Evolutionary conservation across 371 early-diverging fungal genomes (phyloP), one percentile per base, ranked within the genome.

Genomic region (Mucor sp.): DNA sequence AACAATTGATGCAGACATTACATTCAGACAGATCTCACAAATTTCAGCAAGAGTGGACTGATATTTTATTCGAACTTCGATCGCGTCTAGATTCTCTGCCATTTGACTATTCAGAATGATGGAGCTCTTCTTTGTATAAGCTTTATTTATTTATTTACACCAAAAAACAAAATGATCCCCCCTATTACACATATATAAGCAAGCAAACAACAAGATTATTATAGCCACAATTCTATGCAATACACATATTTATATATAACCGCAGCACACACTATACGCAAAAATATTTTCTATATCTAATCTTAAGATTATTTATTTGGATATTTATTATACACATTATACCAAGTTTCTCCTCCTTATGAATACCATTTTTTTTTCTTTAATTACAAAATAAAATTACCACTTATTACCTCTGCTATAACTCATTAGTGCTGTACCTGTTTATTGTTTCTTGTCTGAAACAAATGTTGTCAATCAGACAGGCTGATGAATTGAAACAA

Each of bases 41-140:
- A 39, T 65, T 78, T 41, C 66, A 75, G 63, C 57, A 64, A 39
- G 63, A 75, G 33, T 73, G 74, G 74, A 69, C 68, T 41, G 66
- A 68, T 3, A 64, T 66, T 19, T 55, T 74, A 41, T 70, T 70
- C 58, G 65, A 64, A n/a, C 56, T 74, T 30, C 58, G 71, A 62
- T 60, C 71, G 7, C 63, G 60, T 25, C 56, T 74, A 55, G 68
- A 74, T 47, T 27, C 61, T 25, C 43, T 74, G 58, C 70, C 74
- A 28, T 62, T 39, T 39, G 55, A 48, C 48, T 48, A n/a, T 15
- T 60, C 48, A 32, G 50, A 50, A 50, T 50, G 21, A 50, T 50
- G 23, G 23, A 44, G 21, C 30, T 30, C 30, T 47, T 47, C 21
- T 53, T 6, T 28, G 12, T 27, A 56, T 56, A 56, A 39, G 60